Evolutionary conservation across 768 basidiomycete species (phyloP).

Genomic region (Fomitopsis serialis): DNA sequence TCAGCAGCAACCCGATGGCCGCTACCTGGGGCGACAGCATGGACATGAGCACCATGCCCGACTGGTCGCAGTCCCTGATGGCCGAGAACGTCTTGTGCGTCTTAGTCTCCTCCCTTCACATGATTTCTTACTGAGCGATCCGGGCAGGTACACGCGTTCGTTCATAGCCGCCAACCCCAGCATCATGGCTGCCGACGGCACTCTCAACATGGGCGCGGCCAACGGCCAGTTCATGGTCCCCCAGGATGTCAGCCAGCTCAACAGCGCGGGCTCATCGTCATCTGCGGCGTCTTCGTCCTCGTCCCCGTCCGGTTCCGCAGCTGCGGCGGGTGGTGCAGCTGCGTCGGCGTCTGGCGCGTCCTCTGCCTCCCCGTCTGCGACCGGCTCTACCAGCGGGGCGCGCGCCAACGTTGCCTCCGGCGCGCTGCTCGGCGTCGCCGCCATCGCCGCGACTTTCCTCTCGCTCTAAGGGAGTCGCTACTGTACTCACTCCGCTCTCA

Average conservation of each 20-base stretch:
- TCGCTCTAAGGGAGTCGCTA: slow-evolving; percentile 18
- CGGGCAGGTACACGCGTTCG: slow-evolving; percentile 35
- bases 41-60: slow-evolving; percentile 49
- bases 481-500: neutral
- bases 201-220: slow-evolving; percentile 43
- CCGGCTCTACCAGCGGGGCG: slow-evolving; percentile 36
- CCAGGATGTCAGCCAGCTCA: slow-evolving; percentile 1
- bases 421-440: slow-evolving; percentile 43
- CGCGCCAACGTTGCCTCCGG: slow-evolving; percentile 42
- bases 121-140: neutral
- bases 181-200: slow-evolving; percentile 43
- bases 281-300: slow-evolving; percentile 12
- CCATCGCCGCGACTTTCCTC: slow-evolving; percentile 39
- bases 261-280: slow-evolving; percentile 21
- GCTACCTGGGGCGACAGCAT: slow-evolving; percentile 59
- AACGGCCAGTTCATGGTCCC: slow-evolving; percentile 20
- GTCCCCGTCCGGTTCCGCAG: slow-evolving; percentile 19
- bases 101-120: neutral
- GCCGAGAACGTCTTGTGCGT: slow-evolving; percentile 52
- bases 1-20: slow-evolving; percentile 41
- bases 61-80: slow-evolving; percentile 42
- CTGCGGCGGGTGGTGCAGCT: slow-evolving; percentile 14
- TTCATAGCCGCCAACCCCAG: slow-evolving; percentile 48
- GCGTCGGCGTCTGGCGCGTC: slow-evolving; percentile 10
- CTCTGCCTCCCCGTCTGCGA: slow-evolving; percentile 11